Conservation (phyloP, 768 basidiomycete genomes). For the Sistotremastrum suecicum region DNA sequence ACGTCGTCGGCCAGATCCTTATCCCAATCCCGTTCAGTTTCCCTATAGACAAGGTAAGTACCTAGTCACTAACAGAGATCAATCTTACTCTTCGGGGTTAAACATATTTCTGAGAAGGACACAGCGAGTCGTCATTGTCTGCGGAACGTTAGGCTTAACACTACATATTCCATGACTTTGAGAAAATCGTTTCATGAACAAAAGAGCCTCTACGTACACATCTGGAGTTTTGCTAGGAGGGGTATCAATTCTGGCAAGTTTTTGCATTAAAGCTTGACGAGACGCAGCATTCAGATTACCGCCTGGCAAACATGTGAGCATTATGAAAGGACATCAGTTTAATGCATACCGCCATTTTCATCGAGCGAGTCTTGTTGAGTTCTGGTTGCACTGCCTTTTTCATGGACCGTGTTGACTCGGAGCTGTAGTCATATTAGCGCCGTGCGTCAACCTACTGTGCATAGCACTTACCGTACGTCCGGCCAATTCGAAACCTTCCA, state of each 20-base stretch:
- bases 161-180: slow-evolving; percentile 24
- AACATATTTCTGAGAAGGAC: slow-evolving; percentile 94
- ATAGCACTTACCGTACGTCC: slow-evolving; percentile 63
- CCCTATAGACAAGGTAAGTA: slow-evolving; percentile 31
- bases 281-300: slow-evolving; percentile 97
- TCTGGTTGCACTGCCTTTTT: slow-evolving; percentile 69
- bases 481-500: slow-evolving; percentile 98
- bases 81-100: slow-evolving; percentile 80
- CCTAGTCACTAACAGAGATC: background rate
- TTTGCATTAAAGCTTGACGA: slow-evolving; percentile 99
- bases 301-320: slow-evolving; percentile 30
- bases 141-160: slow-evolving; percentile 64
- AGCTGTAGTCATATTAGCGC: slow-evolving; percentile 30
- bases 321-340: background rate
- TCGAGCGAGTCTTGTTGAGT: slow-evolving; percentile 72
- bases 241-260: slow-evolving; percentile 91
- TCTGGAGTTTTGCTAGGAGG: slow-evolving; percentile 41
- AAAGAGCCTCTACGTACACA: slow-evolving; percentile 29
- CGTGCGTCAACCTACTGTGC: slow-evolving; percentile 2
- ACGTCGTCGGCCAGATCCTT: slow-evolving; percentile 93
- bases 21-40: slow-evolving; percentile 95
- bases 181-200: background rate
- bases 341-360: slow-evolving; percentile 65
- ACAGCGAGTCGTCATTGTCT: slow-evolving; percentile 78
- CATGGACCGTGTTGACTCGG: slow-evolving; percentile 85